Evolutionary conservation across 2,329 filamentous ascomycete species (phyloP).

Genomic region (Penicillium corylophilum): DNA sequence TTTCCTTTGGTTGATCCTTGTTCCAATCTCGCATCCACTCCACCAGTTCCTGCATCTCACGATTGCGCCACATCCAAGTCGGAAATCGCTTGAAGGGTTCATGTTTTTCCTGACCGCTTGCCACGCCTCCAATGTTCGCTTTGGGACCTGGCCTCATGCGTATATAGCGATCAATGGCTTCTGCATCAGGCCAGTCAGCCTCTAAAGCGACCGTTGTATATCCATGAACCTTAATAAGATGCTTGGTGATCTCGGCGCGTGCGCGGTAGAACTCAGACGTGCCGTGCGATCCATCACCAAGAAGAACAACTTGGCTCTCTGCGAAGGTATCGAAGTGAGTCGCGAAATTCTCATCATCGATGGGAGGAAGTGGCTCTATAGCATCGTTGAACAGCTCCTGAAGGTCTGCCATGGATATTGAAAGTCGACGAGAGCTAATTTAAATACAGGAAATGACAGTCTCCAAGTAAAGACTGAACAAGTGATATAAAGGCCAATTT

Average conservation of each 20-base stretch:
- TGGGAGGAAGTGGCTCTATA: conserved; percentile 38
- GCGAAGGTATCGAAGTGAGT: conserved; percentile 44
- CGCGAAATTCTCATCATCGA: conserved; percentile 39
- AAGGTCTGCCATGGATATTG: conserved; percentile 29
- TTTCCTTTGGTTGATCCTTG: conserved; percentile 27
- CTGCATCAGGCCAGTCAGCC: conserved; percentile 56
- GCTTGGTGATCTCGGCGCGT: conserved; percentile 53
- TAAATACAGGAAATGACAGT: background rate
- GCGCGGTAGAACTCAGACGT: conserved; percentile 57
- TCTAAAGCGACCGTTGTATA: conserved; percentile 54
- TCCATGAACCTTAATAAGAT: conserved; percentile 50
- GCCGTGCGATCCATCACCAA: conserved; percentile 52
- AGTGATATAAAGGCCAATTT: too few relatives aligned
- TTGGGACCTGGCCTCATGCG: conserved; percentile 44
- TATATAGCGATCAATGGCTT: conserved; percentile 53
- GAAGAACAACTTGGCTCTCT: conserved; percentile 42
- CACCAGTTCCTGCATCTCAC: conserved; percentile 51
- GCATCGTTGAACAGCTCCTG: conserved; percentile 36
- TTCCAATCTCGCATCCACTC: conserved; percentile 54
- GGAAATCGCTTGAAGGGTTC: conserved; percentile 53
- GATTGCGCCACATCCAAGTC: conserved; percentile 58
- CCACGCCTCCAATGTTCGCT: conserved; percentile 28
- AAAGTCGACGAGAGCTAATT: background rate
- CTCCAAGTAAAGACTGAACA: background rate
- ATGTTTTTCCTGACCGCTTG: conserved; percentile 18